Base-by-base conservation (phyloP, 2,329 filamentous ascomycete species). In the Exophiala viscosa region DNA sequence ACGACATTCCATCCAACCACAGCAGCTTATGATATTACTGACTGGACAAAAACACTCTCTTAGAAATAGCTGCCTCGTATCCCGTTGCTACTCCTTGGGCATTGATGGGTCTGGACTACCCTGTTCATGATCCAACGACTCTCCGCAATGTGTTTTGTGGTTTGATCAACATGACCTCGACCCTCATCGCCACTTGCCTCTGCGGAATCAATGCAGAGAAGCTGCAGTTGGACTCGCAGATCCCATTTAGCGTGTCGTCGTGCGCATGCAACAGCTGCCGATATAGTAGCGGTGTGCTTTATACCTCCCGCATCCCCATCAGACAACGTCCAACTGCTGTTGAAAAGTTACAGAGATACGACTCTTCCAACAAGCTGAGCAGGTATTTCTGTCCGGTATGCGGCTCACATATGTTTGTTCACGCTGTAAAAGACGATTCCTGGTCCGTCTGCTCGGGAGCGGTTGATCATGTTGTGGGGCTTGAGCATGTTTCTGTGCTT, bases 251-350 rank as follows among this genome's bases (percentile, higher is more conserved):
- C 14, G 45, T 42, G 3, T 32, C 67, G 45, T 56, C 82, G 56
- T 82, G 79, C 64, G 76, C 81, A 60, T 82, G 80, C 68, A 65
- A 66, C 53, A 69, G 65, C 20, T 83, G 78, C 63, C 73, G 78
- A 13, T 69, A 69, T 41, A 68, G 70, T 28, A 75, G 74, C 14
- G 79, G 79, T 15, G 66, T 74, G 9, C 66, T 79, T 7, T 74
- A 67, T 49, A 67, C 69, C 17, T 73, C 73, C n/a, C 73, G 75
- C 50, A 67, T 75, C 18, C 59, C 63, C 9, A 62, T 80, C 15
- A 69, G 71, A 8, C 48, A 64, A 17, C 60, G 62, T 20, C 69
- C 71, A 23, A 42, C 65, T 1, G 59, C 64, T 2, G 59, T 75
- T 28, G 56, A 66, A 11, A 60, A 64, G 5, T 67, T 80, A 3